Base-by-base conservation (phyloP, 192 early-diverging fungal genomes). In the Coemansia sp. region DNA sequence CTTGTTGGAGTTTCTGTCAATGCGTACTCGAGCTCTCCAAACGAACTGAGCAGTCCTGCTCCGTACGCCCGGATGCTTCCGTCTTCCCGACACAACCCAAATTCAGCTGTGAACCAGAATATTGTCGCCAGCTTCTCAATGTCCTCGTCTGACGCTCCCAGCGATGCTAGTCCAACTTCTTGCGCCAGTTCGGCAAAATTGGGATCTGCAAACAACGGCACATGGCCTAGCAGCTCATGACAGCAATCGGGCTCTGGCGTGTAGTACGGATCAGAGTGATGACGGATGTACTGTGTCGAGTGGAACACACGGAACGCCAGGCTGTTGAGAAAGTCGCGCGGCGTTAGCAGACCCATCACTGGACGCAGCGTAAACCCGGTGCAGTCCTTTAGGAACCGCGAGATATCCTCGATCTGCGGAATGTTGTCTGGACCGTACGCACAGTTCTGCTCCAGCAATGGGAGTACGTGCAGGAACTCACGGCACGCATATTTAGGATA, bases 241-340 rank as follows among this genome's bases (percentile, higher is more conserved):
- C 96, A 98, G 58, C 94, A 86, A 75, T 98, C 96, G 51, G 89
- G 89, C 72, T 95, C 95, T 21, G 95, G 95, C 4, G 95, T 97
- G 72, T 95, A 97, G 45, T 93, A 82, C 17, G 96, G 96, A 47
- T 84, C 83, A 4, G 92, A 93, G 73, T 90, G 87, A 71, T 98
- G 96, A 24, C 96, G 92, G 74, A 98, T 94, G 76, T 98, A 98
- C 82, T 98, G 96, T 9, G 96, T 98, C 45, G 88, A 91, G 79
- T 95, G 92, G 85, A 98, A 98, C 5, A 98, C 94, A 52, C 96
- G 88, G 85, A 98, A 98, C 3, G 94, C 96, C 73, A 98, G 86
- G 24, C 89, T 90, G 72, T 98, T 98, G 66, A 98, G 77, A 69
- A 98, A 98, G 75, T 98, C 96, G 27, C 96, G 84, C 27, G 90